Evolutionary conservation across 768 basidiomycete species (phyloP), one percentile per base, ranked within the genome.

Genomic region (Mycena crocata): DNA sequence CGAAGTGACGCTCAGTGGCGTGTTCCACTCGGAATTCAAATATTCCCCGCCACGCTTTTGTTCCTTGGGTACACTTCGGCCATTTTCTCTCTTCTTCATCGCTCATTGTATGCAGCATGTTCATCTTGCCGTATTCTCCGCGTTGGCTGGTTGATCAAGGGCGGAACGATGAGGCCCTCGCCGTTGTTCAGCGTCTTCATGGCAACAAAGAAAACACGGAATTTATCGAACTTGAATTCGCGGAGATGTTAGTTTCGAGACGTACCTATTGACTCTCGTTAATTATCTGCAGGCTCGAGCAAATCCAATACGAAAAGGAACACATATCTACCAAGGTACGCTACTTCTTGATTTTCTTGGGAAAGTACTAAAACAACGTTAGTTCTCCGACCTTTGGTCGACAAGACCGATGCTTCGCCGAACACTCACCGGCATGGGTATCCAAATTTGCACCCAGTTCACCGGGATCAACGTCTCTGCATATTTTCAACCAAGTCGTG

Each of bases 391-490:
- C 70, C 82, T 83, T 14, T 85, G 79, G 73, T 55, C 78, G 10
- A 86, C 66, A 82, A 81, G 66, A 82, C 84, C n/a, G 79, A 84
- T 62, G 80, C 85, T 66, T 58, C 84, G 71, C 79, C 86, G 57
- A 81, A 88, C 57, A 82, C 87, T 46, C 67, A 78, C 39, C 79
- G 89, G 48, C 84, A 86, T 48, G 75, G 79, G 45, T 76, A 79
- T 88, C 23, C 88, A 89, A 73, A 85, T 86, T 78, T 89, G 87
- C 86, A 82, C 81, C 51, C 88, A 89, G 72, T 78, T 87, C 30
- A 82, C 81, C 3, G 84, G 86, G 17, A 86, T 87, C 82, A 87
- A 88, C 73, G 80, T 87, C 70, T 87, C 88, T 83, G 83, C 88
- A 82, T 80, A 64, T 34, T 75, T 66, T 37, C 68, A 69, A 44